Evolutionary conservation across 345 rosid species (phyloP).

Genomic region (Barbarea vulgaris): DNA sequence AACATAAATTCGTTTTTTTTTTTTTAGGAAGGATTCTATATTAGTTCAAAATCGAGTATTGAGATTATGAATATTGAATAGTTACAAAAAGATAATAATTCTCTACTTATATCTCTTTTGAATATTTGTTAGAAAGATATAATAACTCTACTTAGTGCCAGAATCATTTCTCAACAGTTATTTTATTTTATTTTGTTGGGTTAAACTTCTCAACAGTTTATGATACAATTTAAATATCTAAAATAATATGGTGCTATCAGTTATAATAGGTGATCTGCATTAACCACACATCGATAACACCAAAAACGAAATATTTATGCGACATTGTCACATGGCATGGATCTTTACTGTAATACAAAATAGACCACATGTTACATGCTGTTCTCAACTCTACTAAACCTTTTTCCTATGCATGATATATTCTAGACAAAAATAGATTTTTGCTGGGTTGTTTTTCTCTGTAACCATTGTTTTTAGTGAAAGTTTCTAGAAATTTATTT

Average conservation of each 20-base stretch:
- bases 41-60: background rate
- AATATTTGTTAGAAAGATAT: background rate
- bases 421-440: background rate
- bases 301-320: background rate
- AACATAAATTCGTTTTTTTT: background rate
- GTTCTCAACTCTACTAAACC: background rate
- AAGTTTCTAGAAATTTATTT: background rate
- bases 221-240: background rate
- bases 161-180: background rate
- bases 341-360: background rate
- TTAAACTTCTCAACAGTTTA: background rate
- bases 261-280: constrained; percentile 5
- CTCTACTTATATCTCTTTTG: background rate
- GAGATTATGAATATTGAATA: background rate
- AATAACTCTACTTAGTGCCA: background rate
- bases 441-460: background rate
- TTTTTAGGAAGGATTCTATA: background rate
- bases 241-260: background rate
- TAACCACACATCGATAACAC: constrained; percentile 14
- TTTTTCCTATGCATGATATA: background rate
- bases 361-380: background rate
- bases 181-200: too few species aligned
- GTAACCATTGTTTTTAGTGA: background rate
- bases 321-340: background rate
- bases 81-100: background rate